phyloP scores from a whole-genome alignment of 371 early-diverging fungal species.

The Massospora cicadina region DNA sequence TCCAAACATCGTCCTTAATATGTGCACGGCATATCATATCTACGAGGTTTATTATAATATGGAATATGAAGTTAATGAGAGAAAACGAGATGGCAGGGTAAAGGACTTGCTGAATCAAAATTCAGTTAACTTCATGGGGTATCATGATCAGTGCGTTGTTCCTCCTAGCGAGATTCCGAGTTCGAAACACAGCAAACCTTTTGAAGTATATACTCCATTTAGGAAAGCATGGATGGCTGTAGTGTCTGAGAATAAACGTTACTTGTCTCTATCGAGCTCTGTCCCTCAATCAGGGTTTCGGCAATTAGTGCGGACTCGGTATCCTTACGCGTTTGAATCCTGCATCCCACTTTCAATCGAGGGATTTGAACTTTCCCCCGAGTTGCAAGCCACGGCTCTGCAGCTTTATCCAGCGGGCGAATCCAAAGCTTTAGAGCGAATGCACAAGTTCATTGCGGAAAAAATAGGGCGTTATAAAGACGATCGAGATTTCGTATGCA shows the following conservation, averaged over 20 bases:
- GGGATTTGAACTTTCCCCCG: background rate
- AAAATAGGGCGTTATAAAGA: conserved; percentile 16
- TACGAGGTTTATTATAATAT: conserved; percentile 20
- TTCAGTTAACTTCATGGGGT: conserved; percentile 15
- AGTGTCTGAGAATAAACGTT: background rate
- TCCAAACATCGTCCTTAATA: conserved; percentile 13
- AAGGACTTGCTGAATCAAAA: conserved; percentile 10
- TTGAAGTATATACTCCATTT: conserved; percentile 19
- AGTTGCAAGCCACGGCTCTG: background rate
- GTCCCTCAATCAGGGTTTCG: background rate
- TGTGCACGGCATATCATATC: conserved; percentile 12
- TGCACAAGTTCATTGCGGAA: conserved; percentile 14
- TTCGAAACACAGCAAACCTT: conserved; percentile 19
- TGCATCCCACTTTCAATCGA: background rate
- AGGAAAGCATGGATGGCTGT: conserved; percentile 17
- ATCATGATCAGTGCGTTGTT: conserved; percentile 33
- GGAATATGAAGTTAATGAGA: conserved; percentile 27
- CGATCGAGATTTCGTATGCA: conserved; percentile 14
- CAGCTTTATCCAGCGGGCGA: conserved; percentile 22
- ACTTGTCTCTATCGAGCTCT: background rate
- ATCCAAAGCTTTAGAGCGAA: conserved; percentile 17
- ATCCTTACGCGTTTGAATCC: background rate
- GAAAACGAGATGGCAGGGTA: conserved; percentile 14
- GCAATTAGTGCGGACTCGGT: background rate
- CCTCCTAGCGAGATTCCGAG: conserved; percentile 23